A percentile compares a stretch with the other conserved stretches of the same genome.
Evolutionary conservation across 768 basidiomycete genomes (phyloP).

Genomic region (Tulasnella sp.): DNA sequence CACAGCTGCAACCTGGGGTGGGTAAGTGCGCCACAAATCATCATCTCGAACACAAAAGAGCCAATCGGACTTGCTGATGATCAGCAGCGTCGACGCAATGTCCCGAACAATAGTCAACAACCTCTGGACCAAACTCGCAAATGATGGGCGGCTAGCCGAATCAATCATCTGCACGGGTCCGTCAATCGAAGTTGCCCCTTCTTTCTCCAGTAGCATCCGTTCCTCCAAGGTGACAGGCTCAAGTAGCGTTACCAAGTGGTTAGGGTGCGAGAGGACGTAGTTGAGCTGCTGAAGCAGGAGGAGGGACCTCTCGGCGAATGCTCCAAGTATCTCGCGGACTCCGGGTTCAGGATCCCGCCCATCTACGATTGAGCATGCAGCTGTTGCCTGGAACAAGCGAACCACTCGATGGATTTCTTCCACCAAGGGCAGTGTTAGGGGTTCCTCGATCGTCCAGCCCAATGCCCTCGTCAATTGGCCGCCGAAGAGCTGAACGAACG

Average conservation of each 20-base stretch:
- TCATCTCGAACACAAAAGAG: constrained; percentile 49
- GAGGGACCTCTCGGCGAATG: constrained; percentile 65
- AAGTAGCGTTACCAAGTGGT: constrained; percentile 75
- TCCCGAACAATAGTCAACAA: constrained; percentile 68
- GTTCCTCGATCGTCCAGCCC: constrained; percentile 75
- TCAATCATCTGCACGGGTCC: constrained; percentile 52
- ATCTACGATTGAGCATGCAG: constrained; percentile 49
- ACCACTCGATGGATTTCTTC: constrained; percentile 82
- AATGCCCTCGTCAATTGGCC: constrained; percentile 73
- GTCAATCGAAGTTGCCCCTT: constrained; percentile 41
- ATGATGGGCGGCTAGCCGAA: constrained; percentile 63
- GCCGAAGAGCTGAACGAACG: constrained; percentile 79
- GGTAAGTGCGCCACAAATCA: constrained; percentile 14
- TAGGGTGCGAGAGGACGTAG: constrained; percentile 86
- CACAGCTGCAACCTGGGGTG: constrained; percentile 33
- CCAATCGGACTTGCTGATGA: constrained; percentile 64
- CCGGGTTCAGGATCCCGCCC: constrained; percentile 49
- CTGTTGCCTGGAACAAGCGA: constrained; percentile 71
- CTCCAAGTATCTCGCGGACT: constrained; percentile 52
- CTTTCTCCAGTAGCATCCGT: constrained; percentile 62
- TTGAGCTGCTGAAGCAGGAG: constrained; percentile 81
- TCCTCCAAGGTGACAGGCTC: constrained; percentile 79
- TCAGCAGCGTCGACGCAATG: constrained; percentile 64
- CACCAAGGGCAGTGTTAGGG: constrained; percentile 69
- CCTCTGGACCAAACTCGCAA: constrained; percentile 66